A percentile compares a stretch with the other conserved stretches of the same genome.
phyloP scores from a whole-genome alignment of 2,329 filamentous ascomycete genomes.

The Elsinoe arachidis region DNA sequence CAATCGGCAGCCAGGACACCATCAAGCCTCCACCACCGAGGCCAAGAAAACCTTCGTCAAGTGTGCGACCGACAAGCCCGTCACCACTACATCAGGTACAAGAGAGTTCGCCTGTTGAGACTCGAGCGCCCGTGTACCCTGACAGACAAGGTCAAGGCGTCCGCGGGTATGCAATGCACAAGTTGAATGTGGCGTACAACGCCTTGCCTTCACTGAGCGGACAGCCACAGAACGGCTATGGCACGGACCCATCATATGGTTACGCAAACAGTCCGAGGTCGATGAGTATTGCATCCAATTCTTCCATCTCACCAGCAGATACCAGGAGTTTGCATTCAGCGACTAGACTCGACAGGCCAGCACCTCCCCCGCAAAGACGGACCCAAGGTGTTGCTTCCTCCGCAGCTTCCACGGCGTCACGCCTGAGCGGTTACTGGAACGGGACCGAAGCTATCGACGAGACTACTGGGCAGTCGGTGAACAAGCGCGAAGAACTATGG shows the following conservation, averaged over 20 bases:
- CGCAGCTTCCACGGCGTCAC: conserved; percentile 30
- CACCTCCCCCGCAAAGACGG: conserved; percentile 25
- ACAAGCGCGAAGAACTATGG: conserved; percentile 68
- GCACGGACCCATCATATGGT: conserved; percentile 4
- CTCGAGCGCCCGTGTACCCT: conserved; percentile 21
- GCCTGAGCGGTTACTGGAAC: conserved; percentile 27
- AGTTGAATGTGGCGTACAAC: conserved; percentile 33
- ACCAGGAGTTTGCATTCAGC: conserved; percentile 11
- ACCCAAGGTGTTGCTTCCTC: conserved; percentile 20
- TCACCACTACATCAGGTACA: conserved; percentile 29
- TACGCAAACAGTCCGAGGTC: conserved; percentile 10
- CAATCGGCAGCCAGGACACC: conserved; percentile 14
- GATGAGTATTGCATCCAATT: conserved; percentile 12
- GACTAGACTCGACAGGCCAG: neutral
- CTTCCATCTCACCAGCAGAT: conserved; percentile 5
- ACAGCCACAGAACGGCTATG: conserved; percentile 18
- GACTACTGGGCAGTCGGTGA: conserved; percentile 30
- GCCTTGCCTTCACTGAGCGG: conserved; percentile 28
- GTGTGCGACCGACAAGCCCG: conserved; percentile 23
- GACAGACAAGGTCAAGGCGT: conserved; percentile 26
- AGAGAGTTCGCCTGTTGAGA: conserved; percentile 20
- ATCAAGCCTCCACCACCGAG: conserved; percentile 27
- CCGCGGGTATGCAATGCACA: conserved; percentile 31
- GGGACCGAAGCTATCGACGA: conserved; percentile 17
- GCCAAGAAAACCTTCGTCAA: conserved; percentile 29